Evolutionary conservation across 306 rosid genomes (phyloP), one percentile per base, ranked within the genome.

Genomic region (Gynostemma pentaphyllum): DNA sequence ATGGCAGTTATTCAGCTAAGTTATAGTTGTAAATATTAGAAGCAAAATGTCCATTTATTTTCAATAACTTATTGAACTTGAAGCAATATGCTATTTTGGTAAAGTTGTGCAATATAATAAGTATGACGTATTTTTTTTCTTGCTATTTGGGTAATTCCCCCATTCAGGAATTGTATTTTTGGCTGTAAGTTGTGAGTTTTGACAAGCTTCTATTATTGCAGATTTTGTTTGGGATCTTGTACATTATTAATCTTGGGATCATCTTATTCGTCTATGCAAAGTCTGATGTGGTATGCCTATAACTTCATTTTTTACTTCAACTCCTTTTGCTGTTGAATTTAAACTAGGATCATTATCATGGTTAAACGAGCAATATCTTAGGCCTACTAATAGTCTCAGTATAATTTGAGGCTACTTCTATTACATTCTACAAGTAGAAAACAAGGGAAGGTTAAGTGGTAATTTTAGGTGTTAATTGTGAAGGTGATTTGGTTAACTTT

Each of bases 211-310:
- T 66, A 2, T 68, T 7, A 30, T 48, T 76, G 84, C 95, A 92
- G 96, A 76, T 88, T 79, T 69, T 88, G 78, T 92, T 92, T 1
- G 88, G 95, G 48, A 6, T 84, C 46, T 72, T 92, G 85, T 91
- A 92, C 75, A 69, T 82, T 22, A 19, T 84, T 60, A 92, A 88
- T 78, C 71, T 92, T 71, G 90, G 84, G 66, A 72, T 86, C 42
- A 57, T 92, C 74, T 84, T 88, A 24, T 51, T 49, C 68, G 75
- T 92, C 73, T 88, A 82, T 70, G 82, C 73, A 69, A 88, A 84
- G 80, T 80, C 96, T 30, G 79, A 92, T 55, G 87, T 72, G 90
- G 98, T 84, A 79, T 29, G 39, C 47, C 21, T 41, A 18, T 64
- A 19, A 30, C 30, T 19, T 64, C 44, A 11, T 47, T n/a, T 30